Base-by-base conservation (phyloP, 2,329 filamentous ascomycete genomes). In the Thelonectria olida region DNA sequence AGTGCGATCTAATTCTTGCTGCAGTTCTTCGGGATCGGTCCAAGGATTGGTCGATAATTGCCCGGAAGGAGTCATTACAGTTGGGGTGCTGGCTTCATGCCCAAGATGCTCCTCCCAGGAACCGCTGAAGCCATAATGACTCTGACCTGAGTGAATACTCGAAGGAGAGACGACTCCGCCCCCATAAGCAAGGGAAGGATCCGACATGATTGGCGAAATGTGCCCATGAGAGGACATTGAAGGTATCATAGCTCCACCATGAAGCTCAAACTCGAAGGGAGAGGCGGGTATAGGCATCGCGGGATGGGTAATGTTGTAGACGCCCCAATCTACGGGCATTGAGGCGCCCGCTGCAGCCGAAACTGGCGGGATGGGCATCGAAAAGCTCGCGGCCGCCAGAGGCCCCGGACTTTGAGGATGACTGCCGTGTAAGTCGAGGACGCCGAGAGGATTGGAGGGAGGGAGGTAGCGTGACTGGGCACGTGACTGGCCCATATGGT, bases 301-400 rank as follows among this genome's bases (percentile, higher is more conserved):
- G 38, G 60, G 49, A 28, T 67, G 65, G 20, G 50, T 51, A 50
- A 62, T 51, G 36, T 56, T 58, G 39, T 72, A 72, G 13, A 72
- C 62, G 10, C 55, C 57, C 69, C 69, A 72, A 58, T 71, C 69
- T 41, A 72, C 51, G 6, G 66, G 22, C 61, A 71, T 66, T n/a
- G 58, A n/a, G 13, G 47, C 22, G 9, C 15, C 41, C 7, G 68
- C 52, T 4, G 58, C 57, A 45, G 58, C 50, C 17, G 61, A 56
- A 7, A 42, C 51, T 13, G 65, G 61, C 9, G 62, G 51, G n/a
- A 67, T 59, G 15, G 62, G 67, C 38, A 48, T 52, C 44, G 64
- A 54, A 47, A 64, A 71, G 19, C 50, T 57, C 44, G 57, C 48
- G 17, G 61, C 34, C 19, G 62, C 50, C 19, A 68, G 20, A 10